Percentiles rank a stretch among this genome's conserved stretches.
Conservation (phyloP, 1,139 yeast genomes). For the Lodderomyces pseudojiufengensis region DNA sequence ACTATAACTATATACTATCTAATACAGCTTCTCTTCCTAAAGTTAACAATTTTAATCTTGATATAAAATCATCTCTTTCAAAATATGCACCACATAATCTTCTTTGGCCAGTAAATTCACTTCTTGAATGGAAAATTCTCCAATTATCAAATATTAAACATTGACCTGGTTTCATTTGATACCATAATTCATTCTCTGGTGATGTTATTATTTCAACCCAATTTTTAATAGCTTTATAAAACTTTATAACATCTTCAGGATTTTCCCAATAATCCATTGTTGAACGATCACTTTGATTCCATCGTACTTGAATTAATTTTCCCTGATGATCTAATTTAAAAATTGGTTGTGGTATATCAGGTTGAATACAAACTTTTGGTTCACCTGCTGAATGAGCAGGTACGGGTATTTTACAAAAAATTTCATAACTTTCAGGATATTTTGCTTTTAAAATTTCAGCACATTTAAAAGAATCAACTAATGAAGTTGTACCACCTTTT, state of each 20-base stretch:
- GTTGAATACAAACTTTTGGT: slow-evolving; percentile 61
- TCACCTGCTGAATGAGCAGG: slow-evolving; percentile 84
- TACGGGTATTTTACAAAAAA: slow-evolving; percentile 50
- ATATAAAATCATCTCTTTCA: slow-evolving; percentile 65
- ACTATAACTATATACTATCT: too few species aligned
- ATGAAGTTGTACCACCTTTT: slow-evolving; percentile 68
- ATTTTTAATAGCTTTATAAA: slow-evolving; percentile 56
- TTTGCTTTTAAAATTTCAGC: slow-evolving; percentile 48
- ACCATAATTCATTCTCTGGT: slow-evolving; percentile 50
- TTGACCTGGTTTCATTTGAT: slow-evolving; percentile 65
- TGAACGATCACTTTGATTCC: slow-evolving; percentile 75
- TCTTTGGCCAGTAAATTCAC: slow-evolving; percentile 66
- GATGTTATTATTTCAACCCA: slow-evolving; percentile 57
- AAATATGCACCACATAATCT: slow-evolving; percentile 77
- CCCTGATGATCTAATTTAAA: slow-evolving; percentile 55
- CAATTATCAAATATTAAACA: slow-evolving; percentile 72
- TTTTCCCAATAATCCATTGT: slow-evolving; percentile 57
- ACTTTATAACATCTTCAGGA: slow-evolving; percentile 52
- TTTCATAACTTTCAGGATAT: slow-evolving; percentile 53
- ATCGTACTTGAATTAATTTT: slow-evolving; percentile 60
- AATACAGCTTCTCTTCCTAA: slow-evolving; percentile 52
- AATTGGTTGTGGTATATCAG: slow-evolving; percentile 58
- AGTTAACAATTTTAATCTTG: slow-evolving; percentile 50
- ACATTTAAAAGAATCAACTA: slow-evolving; percentile 67
- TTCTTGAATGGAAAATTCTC: slow-evolving; percentile 72